Conservation (phyloP, 768 basidiomycete species). For the Mycena olivaceomarginata region DNA sequence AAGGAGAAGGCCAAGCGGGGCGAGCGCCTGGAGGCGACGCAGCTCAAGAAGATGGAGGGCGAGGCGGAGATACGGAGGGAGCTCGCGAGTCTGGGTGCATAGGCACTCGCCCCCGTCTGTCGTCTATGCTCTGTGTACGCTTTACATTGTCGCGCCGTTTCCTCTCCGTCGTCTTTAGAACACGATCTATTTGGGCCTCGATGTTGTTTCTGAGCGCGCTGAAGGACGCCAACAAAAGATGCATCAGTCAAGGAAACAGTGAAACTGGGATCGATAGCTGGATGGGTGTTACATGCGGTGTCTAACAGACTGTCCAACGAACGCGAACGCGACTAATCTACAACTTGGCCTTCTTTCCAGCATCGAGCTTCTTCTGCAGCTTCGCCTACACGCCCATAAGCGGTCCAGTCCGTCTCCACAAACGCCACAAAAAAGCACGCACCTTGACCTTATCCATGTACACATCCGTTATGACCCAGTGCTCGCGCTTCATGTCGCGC, state of each 20-base stretch:
- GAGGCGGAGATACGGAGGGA: constrained; percentile 91
- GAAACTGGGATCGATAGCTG: too few relatives aligned
- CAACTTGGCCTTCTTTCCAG: background rate
- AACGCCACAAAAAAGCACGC: background rate
- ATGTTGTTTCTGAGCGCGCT: too few relatives aligned
- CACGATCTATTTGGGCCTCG: background rate
- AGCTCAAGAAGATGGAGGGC: constrained; percentile 97
- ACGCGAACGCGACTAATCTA: background rate
- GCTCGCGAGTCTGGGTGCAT: constrained; percentile 66
- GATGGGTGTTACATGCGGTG: background rate
- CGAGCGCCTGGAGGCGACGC: constrained; percentile 95
- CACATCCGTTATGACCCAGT: constrained; percentile 96
- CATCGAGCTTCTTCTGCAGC: constrained; percentile 15
- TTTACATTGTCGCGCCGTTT: constrained; percentile 19
- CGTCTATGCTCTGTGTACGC: constrained; percentile 37
- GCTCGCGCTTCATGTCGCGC: constrained; percentile 91
- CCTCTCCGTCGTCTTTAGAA: constrained; percentile 27
- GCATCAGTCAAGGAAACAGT: too few relatives aligned
- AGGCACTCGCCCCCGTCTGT: background rate
- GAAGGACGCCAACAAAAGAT: too few relatives aligned
- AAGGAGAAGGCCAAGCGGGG: constrained; percentile 94
- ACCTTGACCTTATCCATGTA: constrained; percentile 94
- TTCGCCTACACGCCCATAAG: constrained; percentile 24
- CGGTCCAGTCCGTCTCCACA: constrained; percentile 36
- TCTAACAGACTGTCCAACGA: background rate